phyloP scores from a whole-genome alignment of 163 green algal genomes.

The Chlorella variabilis region DNA sequence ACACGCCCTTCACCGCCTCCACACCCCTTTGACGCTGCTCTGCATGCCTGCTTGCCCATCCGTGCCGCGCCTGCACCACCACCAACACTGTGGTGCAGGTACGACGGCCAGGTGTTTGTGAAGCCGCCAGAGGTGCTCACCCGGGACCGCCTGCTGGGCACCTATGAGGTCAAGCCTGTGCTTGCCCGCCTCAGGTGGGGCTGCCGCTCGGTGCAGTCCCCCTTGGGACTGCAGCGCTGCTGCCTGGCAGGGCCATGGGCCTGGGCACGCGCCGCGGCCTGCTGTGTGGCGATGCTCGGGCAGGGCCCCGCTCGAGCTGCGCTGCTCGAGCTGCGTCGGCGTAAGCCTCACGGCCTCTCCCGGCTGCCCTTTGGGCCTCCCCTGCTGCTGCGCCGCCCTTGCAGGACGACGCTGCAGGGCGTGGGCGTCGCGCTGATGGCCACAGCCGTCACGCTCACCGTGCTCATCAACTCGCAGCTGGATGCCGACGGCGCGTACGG shows the following conservation, averaged over 20 bases:
- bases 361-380: background rate
- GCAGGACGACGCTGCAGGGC: slow-evolving; percentile 50
- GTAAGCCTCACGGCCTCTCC: background rate
- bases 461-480: slow-evolving; percentile 56
- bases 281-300: too few relatives aligned
- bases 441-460: slow-evolving; percentile 50
- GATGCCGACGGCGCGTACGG: slow-evolving; percentile 67
- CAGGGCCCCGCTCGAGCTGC: background rate
- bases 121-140: slow-evolving; percentile 84
- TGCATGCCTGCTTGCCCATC: too few relatives aligned
- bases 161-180: slow-evolving; percentile 56
- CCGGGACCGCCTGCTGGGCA: slow-evolving; percentile 73
- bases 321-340: too few relatives aligned
- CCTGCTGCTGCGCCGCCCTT: background rate
- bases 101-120: slow-evolving; percentile 88
- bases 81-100: slow-evolving; percentile 66
- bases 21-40: too few relatives aligned
- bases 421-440: slow-evolving; percentile 55
- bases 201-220: background rate
- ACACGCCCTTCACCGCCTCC: too few relatives aligned
- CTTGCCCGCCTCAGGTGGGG: slow-evolving; percentile 48
- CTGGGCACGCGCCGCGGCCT: background rate
- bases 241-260: too few relatives aligned
- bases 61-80: too few relatives aligned
- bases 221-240: too few relatives aligned